A percentile compares a stretch with the other conserved stretches of the same genome.
These are phyloP conservation scores for Acidiella bohemica DNA, from an alignment of 495 filamentous ascomycete species.

Conservation along the genomic window DNA sequence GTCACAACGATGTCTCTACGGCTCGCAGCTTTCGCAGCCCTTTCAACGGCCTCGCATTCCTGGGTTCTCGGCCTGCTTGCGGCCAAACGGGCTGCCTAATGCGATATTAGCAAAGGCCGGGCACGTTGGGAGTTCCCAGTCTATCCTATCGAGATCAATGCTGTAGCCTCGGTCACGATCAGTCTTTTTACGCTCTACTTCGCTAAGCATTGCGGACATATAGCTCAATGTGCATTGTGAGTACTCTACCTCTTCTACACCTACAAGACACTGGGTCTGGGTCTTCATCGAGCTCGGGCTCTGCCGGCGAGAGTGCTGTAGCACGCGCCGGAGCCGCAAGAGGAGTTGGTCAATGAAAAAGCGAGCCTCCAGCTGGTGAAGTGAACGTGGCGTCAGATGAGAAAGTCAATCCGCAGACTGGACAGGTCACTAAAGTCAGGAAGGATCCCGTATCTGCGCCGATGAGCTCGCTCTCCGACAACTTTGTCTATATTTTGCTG, in stretches of 20 bases:
- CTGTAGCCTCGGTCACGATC: not conserved
- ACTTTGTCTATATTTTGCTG: constrained; percentile 1
- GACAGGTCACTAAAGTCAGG: not conserved
- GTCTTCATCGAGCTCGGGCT: too few relatives aligned
- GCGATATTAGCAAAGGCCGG: not conserved
- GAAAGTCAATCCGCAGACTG: constrained; percentile 2
- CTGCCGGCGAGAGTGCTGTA: too few relatives aligned
- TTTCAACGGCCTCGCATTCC: too few relatives aligned
- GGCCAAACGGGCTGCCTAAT: too few relatives aligned
- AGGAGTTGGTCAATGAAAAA: too few relatives aligned
- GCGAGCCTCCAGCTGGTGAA: too few relatives aligned
- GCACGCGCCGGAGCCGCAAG: too few relatives aligned
- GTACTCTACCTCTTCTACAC: constrained; percentile 14
- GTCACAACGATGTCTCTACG: too few relatives aligned
- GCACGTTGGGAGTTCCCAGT: not conserved
- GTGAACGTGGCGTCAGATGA: too few relatives aligned
- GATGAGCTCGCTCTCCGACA: not conserved
- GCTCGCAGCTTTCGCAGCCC: too few relatives aligned
- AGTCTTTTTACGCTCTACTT: not conserved
- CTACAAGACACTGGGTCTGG: constrained; percentile 12
- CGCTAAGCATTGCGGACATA: not conserved
- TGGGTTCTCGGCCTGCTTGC: not conserved
- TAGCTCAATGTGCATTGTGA: constrained; percentile 4
- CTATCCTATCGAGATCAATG: not conserved
- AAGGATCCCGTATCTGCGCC: not conserved